These are phyloP conservation scores for Pythium plurisporium DNA, from an alignment of 352 stramenopile species.

Conservation along the genomic window DNA sequence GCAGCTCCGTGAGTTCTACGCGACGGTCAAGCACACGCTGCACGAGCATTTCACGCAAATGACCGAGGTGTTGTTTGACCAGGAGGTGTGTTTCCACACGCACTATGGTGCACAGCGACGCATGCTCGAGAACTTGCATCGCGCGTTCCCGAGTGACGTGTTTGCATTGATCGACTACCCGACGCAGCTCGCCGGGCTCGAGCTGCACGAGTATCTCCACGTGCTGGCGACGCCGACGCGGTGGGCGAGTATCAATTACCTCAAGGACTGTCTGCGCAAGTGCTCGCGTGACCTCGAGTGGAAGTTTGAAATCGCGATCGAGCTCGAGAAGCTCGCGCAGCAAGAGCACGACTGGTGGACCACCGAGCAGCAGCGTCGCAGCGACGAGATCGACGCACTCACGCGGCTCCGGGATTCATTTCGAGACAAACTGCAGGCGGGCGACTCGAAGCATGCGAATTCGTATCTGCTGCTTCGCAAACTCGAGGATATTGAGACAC, in stretches of 20 bases:
- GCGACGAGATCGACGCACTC: constrained; percentile 77
- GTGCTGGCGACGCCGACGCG: constrained; percentile 51
- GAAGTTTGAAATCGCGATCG: constrained; percentile 64
- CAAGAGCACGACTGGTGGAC: constrained; percentile 51
- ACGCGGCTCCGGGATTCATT: constrained; percentile 69
- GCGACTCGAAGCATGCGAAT: constrained; percentile 17
- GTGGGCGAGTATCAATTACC: constrained; percentile 79
- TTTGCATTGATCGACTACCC: constrained; percentile 72
- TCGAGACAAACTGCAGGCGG: constrained; percentile 42
- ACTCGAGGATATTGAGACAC: constrained; percentile 77
- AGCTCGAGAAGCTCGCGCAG: constrained; percentile 68
- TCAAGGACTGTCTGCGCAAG: constrained; percentile 69
- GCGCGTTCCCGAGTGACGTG: constrained; percentile 21
- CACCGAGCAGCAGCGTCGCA: constrained; percentile 40
- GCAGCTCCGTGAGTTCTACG: constrained; percentile 21
- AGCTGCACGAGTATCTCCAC: constrained; percentile 60
- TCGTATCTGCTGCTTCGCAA: constrained; percentile 66
- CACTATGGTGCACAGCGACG: constrained; percentile 29
- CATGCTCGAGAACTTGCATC: constrained; percentile 25
- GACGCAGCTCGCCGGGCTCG: constrained; percentile 46
- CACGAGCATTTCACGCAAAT: constrained; percentile 33
- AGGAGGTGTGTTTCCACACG: constrained; percentile 30
- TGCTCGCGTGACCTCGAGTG: constrained; percentile 78
- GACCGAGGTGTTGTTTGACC: constrained; percentile 36
- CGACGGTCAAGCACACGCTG: constrained; percentile 26